Base-by-base conservation (phyloP, 306 rosid genomes). In the Vigna hirtella region DNA sequence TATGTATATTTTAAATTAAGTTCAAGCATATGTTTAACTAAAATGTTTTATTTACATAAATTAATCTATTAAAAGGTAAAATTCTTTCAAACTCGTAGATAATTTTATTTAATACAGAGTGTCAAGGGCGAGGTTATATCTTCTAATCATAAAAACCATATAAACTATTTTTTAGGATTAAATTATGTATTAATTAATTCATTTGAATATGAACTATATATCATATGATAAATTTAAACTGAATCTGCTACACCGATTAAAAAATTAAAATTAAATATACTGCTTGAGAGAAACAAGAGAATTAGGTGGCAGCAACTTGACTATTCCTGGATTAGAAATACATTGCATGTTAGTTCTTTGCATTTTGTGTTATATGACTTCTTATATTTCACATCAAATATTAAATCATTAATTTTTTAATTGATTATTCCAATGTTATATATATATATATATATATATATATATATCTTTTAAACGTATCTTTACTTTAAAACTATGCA, bases 291-390 rank as follows among this genome's bases (percentile, higher is more conserved):
- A 16, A 34, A 34, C n/a, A 7, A 40, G 52, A 42, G 36, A 6
- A 66, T 66, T 43, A 13, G 72, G 53, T 42, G 18, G 36, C 17
- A 20, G 72, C 12, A 13, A 18, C 72, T 18, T 66, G 36, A 66
- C 72, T 20, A 22, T 32, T 15, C 36, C 30, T 59, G 2, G 3
- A 28, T 22, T 10, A 22, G 12, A 59, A 13, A 14, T 59, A 14
- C 7, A 30, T 38, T 30, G 22, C 42, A 10, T 43, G 14, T 43
- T 43, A 26, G 13, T 58, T 59, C 42, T 14, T 1, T 20, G 66
- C 40, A 12, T 59, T 28, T 5, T 55, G 2, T 9, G 28, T 17
- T 3, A 51, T 4, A 17, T 6, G 24, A n/a, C 24, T 51, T 55
- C 32, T 18, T 55, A 9, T 3, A 28, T 59, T 59, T 14, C 10